These are phyloP conservation scores for Tetraselmis chui DNA, from an alignment of 139 green algal genomes.

Conservation along the genomic window DNA sequence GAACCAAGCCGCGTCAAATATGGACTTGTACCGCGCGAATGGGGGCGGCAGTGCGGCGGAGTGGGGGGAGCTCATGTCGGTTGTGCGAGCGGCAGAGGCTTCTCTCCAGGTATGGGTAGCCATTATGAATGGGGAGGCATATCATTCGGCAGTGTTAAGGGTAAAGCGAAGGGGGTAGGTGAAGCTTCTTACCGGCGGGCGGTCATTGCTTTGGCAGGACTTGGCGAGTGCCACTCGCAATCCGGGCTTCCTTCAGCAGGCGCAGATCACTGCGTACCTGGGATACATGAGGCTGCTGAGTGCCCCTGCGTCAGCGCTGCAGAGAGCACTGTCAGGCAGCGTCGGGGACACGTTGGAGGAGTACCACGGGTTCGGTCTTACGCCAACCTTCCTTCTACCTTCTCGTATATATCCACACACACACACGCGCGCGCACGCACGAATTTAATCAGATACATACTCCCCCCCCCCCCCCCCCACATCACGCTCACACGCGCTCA, in stretches of 20 bases:
- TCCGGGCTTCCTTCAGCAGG: neutral
- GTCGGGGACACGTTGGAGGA: neutral
- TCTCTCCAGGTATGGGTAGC: neutral
- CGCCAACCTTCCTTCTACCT: no score
- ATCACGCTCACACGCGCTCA: no score
- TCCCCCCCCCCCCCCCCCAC: no score
- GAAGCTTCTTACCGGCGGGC: no score
- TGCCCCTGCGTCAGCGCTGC: neutral
- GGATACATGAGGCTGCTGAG: neutral
- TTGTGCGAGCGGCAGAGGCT: neutral
- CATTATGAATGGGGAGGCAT: no score
- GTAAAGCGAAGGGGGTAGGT: no score
- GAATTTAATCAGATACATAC: no score
- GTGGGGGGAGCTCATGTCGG: neutral
- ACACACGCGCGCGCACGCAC: no score
- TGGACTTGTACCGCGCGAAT: neutral
- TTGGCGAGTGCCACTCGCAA: neutral
- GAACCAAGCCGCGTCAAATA: neutral
- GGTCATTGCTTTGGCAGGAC: no score
- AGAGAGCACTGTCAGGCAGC: neutral
- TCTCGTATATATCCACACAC: no score
- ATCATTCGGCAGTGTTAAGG: no score
- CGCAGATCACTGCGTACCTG: neutral
- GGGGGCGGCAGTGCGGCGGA: neutral
- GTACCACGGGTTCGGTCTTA: neutral